Conservation (phyloP, 1,284 basidiomycete genomes). For the Thelephora terrestris region DNA sequence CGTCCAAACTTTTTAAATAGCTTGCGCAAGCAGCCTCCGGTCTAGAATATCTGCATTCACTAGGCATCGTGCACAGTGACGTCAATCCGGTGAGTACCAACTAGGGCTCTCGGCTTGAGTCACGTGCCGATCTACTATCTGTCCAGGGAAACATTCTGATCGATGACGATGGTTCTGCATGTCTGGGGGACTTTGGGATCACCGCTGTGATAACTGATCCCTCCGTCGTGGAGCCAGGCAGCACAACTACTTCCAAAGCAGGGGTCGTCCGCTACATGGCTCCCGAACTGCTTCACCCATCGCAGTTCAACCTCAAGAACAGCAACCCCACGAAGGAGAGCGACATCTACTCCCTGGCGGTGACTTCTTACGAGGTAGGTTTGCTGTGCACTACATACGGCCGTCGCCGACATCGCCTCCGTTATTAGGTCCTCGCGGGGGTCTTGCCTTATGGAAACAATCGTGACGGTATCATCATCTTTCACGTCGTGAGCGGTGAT, state of each 20-base stretch:
- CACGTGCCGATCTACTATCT: background rate
- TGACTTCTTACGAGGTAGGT: background rate
- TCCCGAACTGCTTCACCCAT: background rate
- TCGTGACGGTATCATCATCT: background rate
- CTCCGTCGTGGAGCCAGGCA: background rate
- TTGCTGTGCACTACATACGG: background rate
- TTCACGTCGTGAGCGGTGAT: background rate
- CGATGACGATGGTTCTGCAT: constrained; percentile 3
- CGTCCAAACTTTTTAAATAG: background rate
- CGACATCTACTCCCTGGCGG: background rate
- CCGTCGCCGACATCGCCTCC: background rate
- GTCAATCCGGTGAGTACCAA: constrained; percentile 3
- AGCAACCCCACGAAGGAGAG: too few species aligned
- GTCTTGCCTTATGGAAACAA: background rate
- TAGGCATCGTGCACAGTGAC: constrained; percentile 5
- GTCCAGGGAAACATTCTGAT: constrained; percentile 7
- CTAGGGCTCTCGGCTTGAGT: background rate
- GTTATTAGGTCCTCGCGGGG: background rate
- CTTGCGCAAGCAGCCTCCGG: constrained; percentile 2
- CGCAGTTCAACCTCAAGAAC: background rate
- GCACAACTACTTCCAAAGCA: background rate
- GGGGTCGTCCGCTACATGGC: background rate
- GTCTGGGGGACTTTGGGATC: constrained; percentile 6
- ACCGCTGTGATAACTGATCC: background rate
- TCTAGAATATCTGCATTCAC: constrained; percentile 5